Evolutionary conservation across 768 basidiomycete genomes (phyloP).

Genomic region (Suillus hirtellus): DNA sequence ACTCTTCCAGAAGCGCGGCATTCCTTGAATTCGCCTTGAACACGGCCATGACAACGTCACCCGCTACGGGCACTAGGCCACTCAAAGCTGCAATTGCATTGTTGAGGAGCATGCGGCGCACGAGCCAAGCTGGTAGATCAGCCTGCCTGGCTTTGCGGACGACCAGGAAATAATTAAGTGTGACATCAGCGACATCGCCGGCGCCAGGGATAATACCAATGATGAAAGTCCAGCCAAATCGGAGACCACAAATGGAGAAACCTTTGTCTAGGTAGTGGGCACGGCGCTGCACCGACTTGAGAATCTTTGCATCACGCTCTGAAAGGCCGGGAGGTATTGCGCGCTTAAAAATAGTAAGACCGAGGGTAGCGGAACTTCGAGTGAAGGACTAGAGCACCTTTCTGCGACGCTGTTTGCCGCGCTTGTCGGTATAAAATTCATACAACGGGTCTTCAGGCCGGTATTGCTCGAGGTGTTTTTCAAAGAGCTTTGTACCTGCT

Average conservation of each 20-base stretch:
- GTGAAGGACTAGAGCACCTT: constrained; percentile 28
- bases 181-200: constrained; percentile 63
- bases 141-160: constrained; percentile 74
- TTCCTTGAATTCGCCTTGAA: constrained; percentile 92
- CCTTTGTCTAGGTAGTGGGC: constrained; percentile 90
- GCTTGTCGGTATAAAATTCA: constrained; percentile 37
- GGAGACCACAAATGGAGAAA: constrained; percentile 74
- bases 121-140: constrained; percentile 68
- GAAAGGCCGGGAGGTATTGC: constrained; percentile 76
- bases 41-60: constrained; percentile 73
- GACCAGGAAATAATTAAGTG: constrained; percentile 75
- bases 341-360: constrained; percentile 46
- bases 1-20: constrained; percentile 84
- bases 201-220: constrained; percentile 73
- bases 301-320: constrained; percentile 68
- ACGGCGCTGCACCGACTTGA: constrained; percentile 71
- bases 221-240: constrained; percentile 86
- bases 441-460: constrained; percentile 75
- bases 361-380: constrained; percentile 40
- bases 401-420: constrained; percentile 32
- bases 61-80: constrained; percentile 70
- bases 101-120: constrained; percentile 74
- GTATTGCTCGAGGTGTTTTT: constrained; percentile 64
- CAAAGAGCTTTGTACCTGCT: constrained; percentile 62
- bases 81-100: constrained; percentile 66